Conservation (phyloP, 129 eudicot species). For the Flaveria bidentis region DNA sequence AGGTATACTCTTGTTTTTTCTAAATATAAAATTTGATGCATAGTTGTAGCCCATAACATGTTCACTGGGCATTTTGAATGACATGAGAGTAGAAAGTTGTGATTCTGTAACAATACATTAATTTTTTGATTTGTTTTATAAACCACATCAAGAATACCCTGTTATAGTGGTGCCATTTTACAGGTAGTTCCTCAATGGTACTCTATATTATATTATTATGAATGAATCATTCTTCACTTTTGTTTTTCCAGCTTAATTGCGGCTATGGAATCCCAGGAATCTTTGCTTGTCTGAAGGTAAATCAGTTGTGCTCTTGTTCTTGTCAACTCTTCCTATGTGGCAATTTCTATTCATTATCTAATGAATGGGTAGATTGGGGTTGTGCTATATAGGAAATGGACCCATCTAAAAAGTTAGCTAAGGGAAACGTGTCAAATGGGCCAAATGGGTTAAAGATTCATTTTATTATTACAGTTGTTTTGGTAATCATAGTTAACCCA, state of each 20-base stretch:
- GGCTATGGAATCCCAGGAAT: conserved; percentile 71
- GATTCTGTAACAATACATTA: conserved; percentile 9
- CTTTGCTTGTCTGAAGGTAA: conserved; percentile 74
- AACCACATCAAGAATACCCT: conserved; percentile 14
- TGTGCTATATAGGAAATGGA: neutral
- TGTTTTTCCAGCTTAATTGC: conserved; percentile 58
- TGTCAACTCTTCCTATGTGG: neutral
- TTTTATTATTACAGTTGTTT: neutral
- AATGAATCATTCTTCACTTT: conserved; percentile 1
- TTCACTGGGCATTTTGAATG: neutral
- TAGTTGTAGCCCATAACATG: conserved; percentile 17
- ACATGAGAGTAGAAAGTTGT: neutral
- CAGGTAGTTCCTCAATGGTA: conserved; percentile 2
- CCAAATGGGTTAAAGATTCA: neutral
- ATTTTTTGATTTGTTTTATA: neutral
- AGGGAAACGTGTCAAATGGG: neutral
- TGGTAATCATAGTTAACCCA: neutral
- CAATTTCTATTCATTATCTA: neutral
- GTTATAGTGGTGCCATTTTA: neutral
- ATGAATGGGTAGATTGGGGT: neutral
- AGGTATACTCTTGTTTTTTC: conserved; percentile 46
- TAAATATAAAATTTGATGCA: neutral
- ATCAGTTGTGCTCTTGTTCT: conserved; percentile 1
- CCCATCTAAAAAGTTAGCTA: neutral
- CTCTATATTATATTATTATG: neutral